These are phyloP conservation scores for Scedosporium apiospermum DNA, from an alignment of 2,329 filamentous ascomycete species.

Conservation along the genomic window DNA sequence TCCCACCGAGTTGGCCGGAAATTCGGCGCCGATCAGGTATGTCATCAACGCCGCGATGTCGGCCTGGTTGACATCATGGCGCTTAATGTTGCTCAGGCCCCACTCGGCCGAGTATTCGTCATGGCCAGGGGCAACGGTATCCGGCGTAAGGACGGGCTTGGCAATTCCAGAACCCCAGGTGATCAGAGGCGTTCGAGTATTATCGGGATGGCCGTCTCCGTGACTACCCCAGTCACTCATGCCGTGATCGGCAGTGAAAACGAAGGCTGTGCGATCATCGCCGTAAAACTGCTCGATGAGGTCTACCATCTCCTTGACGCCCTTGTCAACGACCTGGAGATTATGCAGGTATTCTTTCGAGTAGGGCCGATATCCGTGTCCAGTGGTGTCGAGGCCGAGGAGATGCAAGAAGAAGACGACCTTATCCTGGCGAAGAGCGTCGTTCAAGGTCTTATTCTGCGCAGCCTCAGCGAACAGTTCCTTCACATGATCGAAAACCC, in stretches of 20 bases:
- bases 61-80: conserved; percentile 88
- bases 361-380: conserved; percentile 80
- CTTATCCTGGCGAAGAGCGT: conserved; percentile 69
- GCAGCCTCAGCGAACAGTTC: conserved; percentile 73
- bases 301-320: conserved; percentile 73
- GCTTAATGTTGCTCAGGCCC: conserved; percentile 67
- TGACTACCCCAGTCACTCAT: conserved; percentile 99
- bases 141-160: conserved; percentile 51
- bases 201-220: conserved; percentile 94
- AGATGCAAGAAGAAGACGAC: conserved; percentile 92
- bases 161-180: conserved; percentile 90
- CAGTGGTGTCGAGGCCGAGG: conserved; percentile 82
- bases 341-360: conserved; percentile 93
- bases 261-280: conserved; percentile 78
- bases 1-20: conserved; percentile 92
- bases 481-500: conserved; percentile 94
- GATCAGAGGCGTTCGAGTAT: conserved; percentile 87
- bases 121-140: conserved; percentile 62
- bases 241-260: conserved; percentile 96
- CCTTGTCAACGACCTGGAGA: conserved; percentile 86
- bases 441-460: conserved; percentile 65
- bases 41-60: conserved; percentile 95
- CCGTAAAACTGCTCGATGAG: conserved; percentile 79
- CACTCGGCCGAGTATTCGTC: conserved; percentile 89
- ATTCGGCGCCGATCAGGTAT: conserved; percentile 78